A percentile compares a stretch with the other conserved stretches of the same genome.
Evolutionary conservation across 73 alveolate genomes (phyloP).

Genomic region (Tetrahymena thermophila): DNA sequence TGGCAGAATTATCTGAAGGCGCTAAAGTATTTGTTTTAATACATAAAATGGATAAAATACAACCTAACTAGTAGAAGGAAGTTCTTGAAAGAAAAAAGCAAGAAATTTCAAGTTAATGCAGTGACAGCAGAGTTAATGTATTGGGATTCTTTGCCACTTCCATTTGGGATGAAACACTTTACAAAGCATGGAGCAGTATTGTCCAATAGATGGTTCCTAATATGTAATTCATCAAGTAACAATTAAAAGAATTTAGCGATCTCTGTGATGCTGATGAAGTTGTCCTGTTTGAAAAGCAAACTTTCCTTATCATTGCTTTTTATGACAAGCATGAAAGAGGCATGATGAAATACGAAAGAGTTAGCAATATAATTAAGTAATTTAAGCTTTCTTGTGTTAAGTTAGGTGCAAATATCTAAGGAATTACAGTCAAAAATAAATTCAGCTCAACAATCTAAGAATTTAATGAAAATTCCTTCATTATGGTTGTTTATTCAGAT

Average conservation of each 20-base stretch:
- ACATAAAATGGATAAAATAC: slow-evolving; percentile 76
- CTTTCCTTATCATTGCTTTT: slow-evolving; percentile 84
- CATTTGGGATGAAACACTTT: slow-evolving; percentile 96
- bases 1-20: slow-evolving; percentile 68
- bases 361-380: slow-evolving; percentile 22
- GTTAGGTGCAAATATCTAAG: slow-evolving; percentile 13
- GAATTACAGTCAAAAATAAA: slow-evolving; percentile 14
- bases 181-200: slow-evolving; percentile 96
- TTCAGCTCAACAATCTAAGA: slow-evolving; percentile 3
- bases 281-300: slow-evolving; percentile 91
- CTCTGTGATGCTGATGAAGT: slow-evolving; percentile 93
- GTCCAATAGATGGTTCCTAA: slow-evolving; percentile 85
- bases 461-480: slow-evolving; percentile 34
- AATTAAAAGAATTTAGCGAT: slow-evolving; percentile 71
- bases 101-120: slow-evolving; percentile 67
- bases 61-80: slow-evolving; percentile 27
- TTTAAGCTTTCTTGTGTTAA: slow-evolving; percentile 37
- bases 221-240: slow-evolving; percentile 56
- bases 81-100: slow-evolving; percentile 71
- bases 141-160: slow-evolving; percentile 72
- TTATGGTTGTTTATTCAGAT: slow-evolving; percentile 34
- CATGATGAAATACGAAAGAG: slow-evolving; percentile 28
- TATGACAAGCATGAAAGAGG: slow-evolving; percentile 24
- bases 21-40: slow-evolving; percentile 87
- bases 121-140: slow-evolving; percentile 68